Base-by-base conservation (phyloP, 345 rosid species). In the Sisymbrium irio region DNA sequence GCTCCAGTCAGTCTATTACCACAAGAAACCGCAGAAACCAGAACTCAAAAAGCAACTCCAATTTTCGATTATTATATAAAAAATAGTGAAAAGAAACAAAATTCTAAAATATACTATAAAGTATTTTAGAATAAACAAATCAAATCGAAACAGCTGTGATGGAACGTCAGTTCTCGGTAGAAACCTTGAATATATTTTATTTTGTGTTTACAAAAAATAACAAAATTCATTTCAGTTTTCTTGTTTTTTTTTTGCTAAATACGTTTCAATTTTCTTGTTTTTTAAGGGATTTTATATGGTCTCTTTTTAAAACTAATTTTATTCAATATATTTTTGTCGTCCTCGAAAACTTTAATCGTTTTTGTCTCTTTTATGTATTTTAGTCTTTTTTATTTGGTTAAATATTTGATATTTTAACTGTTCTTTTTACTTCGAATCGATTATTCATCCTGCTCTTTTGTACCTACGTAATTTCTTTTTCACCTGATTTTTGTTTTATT, bases 1-100 rank as follows among this genome's bases (percentile, higher is more conserved):
- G 76, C 62, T 63, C 72, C 72, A 77, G 80, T 77, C 80, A 77
- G 76, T 65, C 76, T 70, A 77, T 69, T 69, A 71, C 76, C 76
- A 71, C 76, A 71, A 77, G 80, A 77, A 69, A 77, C 80, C 80
- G 42, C 80, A 71, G 65, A 76, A 62, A 69, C 75, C 59, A 76
- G 27, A 62, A 44, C 76, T 63, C 71, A 62, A 44, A 69, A 62
- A 62, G 60, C 44, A 64, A 55, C 37, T 41, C 7, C 7, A 0
- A 0, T 32, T 46, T 37, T 58, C 5, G 7, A 33, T 32, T 50
- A 20, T 18, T 6, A 30, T 27, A 2, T 12, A 9, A 10, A 42
- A 45, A 71, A 9, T 19, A 28, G 2, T 39, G 19, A 5, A 36
- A n/a, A n/a, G n/a, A n/a, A n/a, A 45, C 0, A 2, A 65, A 20